phyloP scores from a whole-genome alignment of 2,329 filamentous ascomycete genomes.

The Nemania abortiva region DNA sequence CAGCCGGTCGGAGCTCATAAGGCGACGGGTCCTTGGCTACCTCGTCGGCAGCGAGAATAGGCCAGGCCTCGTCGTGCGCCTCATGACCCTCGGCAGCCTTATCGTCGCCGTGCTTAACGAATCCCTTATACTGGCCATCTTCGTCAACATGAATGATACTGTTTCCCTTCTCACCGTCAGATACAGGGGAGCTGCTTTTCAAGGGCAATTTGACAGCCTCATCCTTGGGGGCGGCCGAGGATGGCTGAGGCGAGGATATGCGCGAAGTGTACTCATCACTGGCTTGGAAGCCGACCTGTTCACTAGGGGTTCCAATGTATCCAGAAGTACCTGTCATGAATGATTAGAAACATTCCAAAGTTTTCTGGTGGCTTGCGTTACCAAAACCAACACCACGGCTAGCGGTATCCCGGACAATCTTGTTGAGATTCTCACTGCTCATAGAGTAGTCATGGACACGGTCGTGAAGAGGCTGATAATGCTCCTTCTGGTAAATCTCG shows the following conservation, averaged over 20 bases:
- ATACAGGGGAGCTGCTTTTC: constrained; percentile 44
- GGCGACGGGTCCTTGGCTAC: constrained; percentile 77
- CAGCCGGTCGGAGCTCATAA: constrained; percentile 80
- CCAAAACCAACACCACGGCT: constrained; percentile 64
- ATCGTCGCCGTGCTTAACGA: constrained; percentile 59
- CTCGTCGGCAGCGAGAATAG: constrained; percentile 91
- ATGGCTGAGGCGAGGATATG: constrained; percentile 75
- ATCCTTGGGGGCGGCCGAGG: constrained; percentile 58
- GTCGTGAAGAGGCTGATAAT: constrained; percentile 67
- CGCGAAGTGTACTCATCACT: constrained; percentile 86
- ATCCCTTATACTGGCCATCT: constrained; percentile 61
- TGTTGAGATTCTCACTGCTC: constrained; percentile 91
- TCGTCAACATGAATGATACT: constrained; percentile 84
- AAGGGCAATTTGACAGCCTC: constrained; percentile 50
- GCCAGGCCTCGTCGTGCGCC: constrained; percentile 70
- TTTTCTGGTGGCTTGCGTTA: constrained; percentile 54
- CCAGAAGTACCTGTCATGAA: constrained; percentile 70
- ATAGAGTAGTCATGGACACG: constrained; percentile 80
- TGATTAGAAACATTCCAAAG: constrained; percentile 52
- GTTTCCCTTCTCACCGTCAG: constrained; percentile 61
- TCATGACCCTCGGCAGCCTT: constrained; percentile 66
- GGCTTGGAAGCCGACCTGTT: constrained; percentile 90
- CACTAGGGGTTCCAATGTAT: constrained; percentile 81
- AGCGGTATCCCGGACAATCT: constrained; percentile 81
- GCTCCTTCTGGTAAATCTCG: constrained; percentile 81